A percentile compares a stretch with the other conserved stretches of the same genome.
These are phyloP conservation scores for Senecio squalidus DNA, from an alignment of 140 eudicot species.

Conservation along the genomic window DNA sequence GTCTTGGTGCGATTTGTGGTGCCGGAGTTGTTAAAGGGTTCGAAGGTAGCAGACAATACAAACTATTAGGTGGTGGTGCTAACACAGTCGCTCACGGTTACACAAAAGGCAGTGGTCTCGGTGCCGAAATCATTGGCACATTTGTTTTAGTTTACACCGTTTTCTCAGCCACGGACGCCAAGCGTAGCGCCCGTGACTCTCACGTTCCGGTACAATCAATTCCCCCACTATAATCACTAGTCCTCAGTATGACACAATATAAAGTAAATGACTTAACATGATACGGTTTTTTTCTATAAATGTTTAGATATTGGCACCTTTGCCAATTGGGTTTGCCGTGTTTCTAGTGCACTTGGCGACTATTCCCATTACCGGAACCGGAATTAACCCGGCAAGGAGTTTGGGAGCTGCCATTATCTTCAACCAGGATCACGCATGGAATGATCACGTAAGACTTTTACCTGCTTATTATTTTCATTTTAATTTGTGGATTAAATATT, in stretches of 20 bases:
- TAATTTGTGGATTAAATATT: background rate
- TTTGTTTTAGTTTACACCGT: slow-evolving; percentile 18
- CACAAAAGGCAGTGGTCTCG: slow-evolving; percentile 16
- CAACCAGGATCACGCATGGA: slow-evolving; percentile 68
- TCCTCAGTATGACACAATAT: background rate
- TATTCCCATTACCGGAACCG: slow-evolving; percentile 73
- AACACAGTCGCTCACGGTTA: slow-evolving; percentile 13
- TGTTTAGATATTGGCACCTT: slow-evolving; percentile 59
- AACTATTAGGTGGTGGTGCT: slow-evolving; percentile 15
- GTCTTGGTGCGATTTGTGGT: slow-evolving; percentile 71
- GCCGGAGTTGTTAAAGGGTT: slow-evolving; percentile 80
- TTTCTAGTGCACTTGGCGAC: slow-evolving; percentile 85
- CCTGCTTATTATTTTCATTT: background rate
- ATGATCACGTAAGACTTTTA: slow-evolving; percentile 51
- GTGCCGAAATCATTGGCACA: slow-evolving; percentile 18
- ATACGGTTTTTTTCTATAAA: background rate
- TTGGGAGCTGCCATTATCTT: slow-evolving; percentile 78
- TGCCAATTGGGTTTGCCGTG: slow-evolving; percentile 82
- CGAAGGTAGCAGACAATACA: slow-evolving; percentile 27
- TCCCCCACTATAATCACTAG: background rate
- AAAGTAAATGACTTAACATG: background rate
- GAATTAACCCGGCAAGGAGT: slow-evolving; percentile 80
- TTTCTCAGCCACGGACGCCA: slow-evolving; percentile 17
- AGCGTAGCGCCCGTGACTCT: slow-evolving; percentile 11
- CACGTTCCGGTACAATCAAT: slow-evolving; percentile 15